Percentiles rank a stretch among this genome's conserved stretches.
phyloP scores from a whole-genome alignment of 2,329 filamentous ascomycete genomes.

The Aplosporella prunicola region DNA sequence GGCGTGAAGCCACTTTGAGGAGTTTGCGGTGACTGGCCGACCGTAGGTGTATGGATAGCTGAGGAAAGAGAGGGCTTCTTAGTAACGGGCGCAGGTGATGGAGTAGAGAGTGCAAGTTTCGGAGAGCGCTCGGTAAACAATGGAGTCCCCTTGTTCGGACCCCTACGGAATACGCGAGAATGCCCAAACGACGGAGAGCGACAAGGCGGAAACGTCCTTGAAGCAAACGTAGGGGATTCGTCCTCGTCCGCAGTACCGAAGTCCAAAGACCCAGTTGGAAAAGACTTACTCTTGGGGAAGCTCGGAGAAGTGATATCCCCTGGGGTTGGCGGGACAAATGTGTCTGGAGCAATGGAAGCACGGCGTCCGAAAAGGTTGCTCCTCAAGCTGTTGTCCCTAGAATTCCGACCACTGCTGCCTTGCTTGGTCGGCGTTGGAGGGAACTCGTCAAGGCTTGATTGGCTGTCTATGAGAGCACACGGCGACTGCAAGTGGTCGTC shows the following conservation, averaged over 20 bases:
- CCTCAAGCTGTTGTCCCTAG: constrained; percentile 42
- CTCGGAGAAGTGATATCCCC: constrained; percentile 19
- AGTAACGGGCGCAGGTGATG: constrained; percentile 26
- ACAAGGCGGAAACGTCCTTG: too few relatives aligned
- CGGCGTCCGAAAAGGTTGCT: constrained; percentile 41
- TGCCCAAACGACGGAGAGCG: too few relatives aligned
- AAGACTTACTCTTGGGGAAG: constrained; percentile 29
- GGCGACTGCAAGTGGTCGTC: constrained; percentile 59
- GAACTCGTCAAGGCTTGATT: constrained; percentile 58
- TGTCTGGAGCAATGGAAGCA: constrained; percentile 37
- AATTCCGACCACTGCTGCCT: constrained; percentile 35
- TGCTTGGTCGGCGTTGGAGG: constrained; percentile 93
- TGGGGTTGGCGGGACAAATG: constrained; percentile 33
- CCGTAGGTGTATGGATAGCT: constrained; percentile 51
- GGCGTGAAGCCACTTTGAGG: constrained; percentile 66
- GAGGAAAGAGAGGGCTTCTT: constrained; percentile 42
- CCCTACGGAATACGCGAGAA: too few relatives aligned
- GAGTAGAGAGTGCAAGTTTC: constrained; percentile 13
- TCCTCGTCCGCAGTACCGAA: not conserved
- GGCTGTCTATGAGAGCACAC: constrained; percentile 46
- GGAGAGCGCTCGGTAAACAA: too few relatives aligned
- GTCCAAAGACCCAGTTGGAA: constrained; percentile 10
- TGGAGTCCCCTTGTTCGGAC: too few relatives aligned
- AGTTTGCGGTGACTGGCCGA: constrained; percentile 60
- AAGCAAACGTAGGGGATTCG: too few relatives aligned